Evolutionary conservation across 257 asterid species (phyloP).

Genomic region (Dorcoceras hygrometricum): DNA sequence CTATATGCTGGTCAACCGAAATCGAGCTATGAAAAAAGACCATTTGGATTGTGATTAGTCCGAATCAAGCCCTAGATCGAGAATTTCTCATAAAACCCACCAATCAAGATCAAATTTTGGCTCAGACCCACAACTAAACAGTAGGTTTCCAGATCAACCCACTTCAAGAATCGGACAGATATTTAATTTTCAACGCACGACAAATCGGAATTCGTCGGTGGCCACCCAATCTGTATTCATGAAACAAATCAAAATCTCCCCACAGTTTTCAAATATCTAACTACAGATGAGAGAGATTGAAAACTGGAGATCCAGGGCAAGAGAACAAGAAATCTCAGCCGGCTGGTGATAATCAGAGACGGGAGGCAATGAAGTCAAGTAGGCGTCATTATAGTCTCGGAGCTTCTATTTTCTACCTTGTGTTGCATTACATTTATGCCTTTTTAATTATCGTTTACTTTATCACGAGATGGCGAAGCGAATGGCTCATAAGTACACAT

Average conservation of each 20-base stretch:
- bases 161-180: conserved; percentile 19
- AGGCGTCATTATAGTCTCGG: neutral
- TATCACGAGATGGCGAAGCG: neutral
- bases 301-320: neutral
- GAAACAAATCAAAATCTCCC: conserved; percentile 10
- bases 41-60: conserved; percentile 63
- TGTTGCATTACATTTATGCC: neutral
- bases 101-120: conserved; percentile 27
- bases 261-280: neutral
- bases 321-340: neutral
- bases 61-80: conserved; percentile 31
- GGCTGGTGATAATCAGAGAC: neutral
- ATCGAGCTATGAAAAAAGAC: conserved; percentile 61
- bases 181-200: conserved; percentile 27
- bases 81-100: conserved; percentile 34
- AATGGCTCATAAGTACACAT: neutral
- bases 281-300: neutral
- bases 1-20: conserved; percentile 56
- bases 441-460: neutral
- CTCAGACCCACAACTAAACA: conserved; percentile 29
- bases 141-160: conserved; percentile 31
- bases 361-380: neutral
- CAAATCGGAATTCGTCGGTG: conserved; percentile 33
- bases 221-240: conserved; percentile 22
- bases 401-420: neutral